Evolutionary conservation across 2,329 filamentous ascomycete genomes (phyloP).

Genomic region (Ophiobolus disseminans): DNA sequence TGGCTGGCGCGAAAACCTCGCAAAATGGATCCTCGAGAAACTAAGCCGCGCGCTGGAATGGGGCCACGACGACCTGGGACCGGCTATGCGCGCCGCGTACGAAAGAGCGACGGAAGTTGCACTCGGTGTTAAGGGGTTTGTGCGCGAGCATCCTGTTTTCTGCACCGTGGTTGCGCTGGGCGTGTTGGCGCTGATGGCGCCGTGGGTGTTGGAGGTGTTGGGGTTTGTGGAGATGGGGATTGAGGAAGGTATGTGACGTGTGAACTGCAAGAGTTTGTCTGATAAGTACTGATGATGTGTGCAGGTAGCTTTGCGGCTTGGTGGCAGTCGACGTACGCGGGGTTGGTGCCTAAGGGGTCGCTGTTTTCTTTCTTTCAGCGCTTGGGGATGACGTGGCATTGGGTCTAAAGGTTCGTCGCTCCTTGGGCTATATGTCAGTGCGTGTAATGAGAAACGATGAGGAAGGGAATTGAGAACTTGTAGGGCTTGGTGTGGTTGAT

Average conservation of each 20-base stretch:
- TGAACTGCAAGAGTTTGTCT: neutral
- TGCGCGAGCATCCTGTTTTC: constrained; percentile 38
- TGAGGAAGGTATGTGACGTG: constrained; percentile 32
- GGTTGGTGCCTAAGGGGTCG: constrained; percentile 50
- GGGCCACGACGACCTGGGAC: constrained; percentile 31
- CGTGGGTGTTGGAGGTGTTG: constrained; percentile 38
- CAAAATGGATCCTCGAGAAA: constrained; percentile 35
- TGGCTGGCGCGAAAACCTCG: constrained; percentile 43
- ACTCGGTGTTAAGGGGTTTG: constrained; percentile 32
- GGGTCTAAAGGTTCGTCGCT: no score
- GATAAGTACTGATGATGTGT: constrained; percentile 2
- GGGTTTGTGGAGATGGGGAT: constrained; percentile 43
- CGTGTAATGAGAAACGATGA: no score
- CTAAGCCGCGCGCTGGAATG: constrained; percentile 33
- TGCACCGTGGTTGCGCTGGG: constrained; percentile 41
- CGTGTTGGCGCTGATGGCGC: constrained; percentile 36
- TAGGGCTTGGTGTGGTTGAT: no score
- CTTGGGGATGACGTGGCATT: constrained; percentile 50
- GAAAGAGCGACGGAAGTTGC: constrained; percentile 31
- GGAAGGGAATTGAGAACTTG: no score
- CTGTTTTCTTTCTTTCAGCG: constrained; percentile 55
- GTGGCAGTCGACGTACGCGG: constrained; percentile 51
- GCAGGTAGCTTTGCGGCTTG: constrained; percentile 48
- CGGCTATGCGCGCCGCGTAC: constrained; percentile 31
- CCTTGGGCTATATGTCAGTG: no score